These are phyloP conservation scores for Ballota nigra DNA, from an alignment of 257 asterid genomes.

Conservation along the genomic window DNA sequence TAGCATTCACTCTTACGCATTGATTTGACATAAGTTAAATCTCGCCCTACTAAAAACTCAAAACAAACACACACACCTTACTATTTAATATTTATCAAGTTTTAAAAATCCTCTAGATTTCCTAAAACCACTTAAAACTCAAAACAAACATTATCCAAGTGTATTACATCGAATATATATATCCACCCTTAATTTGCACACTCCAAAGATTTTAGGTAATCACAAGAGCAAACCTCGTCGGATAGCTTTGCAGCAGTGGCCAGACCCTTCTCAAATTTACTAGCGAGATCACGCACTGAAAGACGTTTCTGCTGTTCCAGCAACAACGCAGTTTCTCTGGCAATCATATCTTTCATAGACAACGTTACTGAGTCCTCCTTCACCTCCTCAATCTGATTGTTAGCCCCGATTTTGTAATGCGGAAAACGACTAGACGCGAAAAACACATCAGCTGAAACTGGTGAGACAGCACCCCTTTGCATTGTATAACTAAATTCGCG, in stretches of 20 bases:
- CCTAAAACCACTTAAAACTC: no score
- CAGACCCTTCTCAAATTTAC: slow-evolving; percentile 84
- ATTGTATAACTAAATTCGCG: slow-evolving; percentile 61
- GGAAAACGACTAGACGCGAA: slow-evolving; percentile 77
- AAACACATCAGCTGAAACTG: slow-evolving; percentile 77
- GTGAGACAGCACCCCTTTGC: slow-evolving; percentile 66
- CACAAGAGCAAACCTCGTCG: slow-evolving; percentile 56
- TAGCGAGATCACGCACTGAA: slow-evolving; percentile 89
- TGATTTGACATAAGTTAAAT: not conserved
- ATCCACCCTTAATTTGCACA: not conserved
- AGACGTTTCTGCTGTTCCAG: slow-evolving; percentile 85
- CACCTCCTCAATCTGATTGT: slow-evolving; percentile 74
- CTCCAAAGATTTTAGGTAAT: not conserved
- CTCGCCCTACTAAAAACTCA: not conserved
- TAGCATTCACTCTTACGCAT: not conserved
- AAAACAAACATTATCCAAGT: no score
- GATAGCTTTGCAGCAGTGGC: slow-evolving; percentile 91
- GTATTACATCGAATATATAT: not conserved
- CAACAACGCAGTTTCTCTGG: slow-evolving; percentile 68
- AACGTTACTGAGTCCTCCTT: slow-evolving; percentile 53
- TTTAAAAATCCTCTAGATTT: no score
- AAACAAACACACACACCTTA: not conserved
- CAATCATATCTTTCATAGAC: slow-evolving; percentile 77
- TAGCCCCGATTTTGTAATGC: slow-evolving; percentile 65
- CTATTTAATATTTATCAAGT: not conserved